These are phyloP conservation scores for Pleurotus djamor DNA, from an alignment of 768 basidiomycete species.

Conservation along the genomic window DNA sequence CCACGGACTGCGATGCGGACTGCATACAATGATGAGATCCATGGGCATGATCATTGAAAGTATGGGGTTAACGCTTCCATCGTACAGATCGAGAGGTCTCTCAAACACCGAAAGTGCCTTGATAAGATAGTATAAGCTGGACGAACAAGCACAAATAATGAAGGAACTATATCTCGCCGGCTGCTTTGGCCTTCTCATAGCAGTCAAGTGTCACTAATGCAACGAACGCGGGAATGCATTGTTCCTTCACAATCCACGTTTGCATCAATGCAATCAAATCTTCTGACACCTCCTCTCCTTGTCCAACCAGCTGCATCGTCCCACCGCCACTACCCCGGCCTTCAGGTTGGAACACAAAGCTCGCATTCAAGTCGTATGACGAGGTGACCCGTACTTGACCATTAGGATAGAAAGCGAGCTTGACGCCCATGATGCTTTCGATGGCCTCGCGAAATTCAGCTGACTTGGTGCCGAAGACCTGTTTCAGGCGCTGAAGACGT, in stretches of 20 bases:
- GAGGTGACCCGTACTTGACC: conserved; percentile 89
- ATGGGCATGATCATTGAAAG: no score
- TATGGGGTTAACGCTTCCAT: no score
- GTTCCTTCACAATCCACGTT: conserved; percentile 84
- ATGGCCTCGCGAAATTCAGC: conserved; percentile 92
- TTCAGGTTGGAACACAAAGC: conserved; percentile 81
- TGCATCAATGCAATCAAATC: conserved; percentile 74
- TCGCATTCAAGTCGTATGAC: conserved; percentile 84
- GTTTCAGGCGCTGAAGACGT: conserved; percentile 72
- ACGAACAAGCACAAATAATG: no score
- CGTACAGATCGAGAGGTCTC: no score
- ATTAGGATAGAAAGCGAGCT: conserved; percentile 88
- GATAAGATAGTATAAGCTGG: no score
- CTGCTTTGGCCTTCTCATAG: conserved; percentile 70
- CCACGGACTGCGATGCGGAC: no score
- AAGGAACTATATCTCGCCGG: conserved; percentile 8
- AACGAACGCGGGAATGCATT: conserved; percentile 87
- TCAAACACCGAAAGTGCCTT: no score
- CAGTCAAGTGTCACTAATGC: conserved; percentile 88
- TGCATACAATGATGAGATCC: no score
- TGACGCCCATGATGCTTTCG: conserved; percentile 85
- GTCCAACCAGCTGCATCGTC: conserved; percentile 72
- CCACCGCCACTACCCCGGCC: conserved; percentile 35
- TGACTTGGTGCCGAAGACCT: conserved; percentile 84
- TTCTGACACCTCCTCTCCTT: conserved; percentile 73